Conservation (phyloP, 805 yeast genomes). For the Starmerella scarabaei region DNA sequence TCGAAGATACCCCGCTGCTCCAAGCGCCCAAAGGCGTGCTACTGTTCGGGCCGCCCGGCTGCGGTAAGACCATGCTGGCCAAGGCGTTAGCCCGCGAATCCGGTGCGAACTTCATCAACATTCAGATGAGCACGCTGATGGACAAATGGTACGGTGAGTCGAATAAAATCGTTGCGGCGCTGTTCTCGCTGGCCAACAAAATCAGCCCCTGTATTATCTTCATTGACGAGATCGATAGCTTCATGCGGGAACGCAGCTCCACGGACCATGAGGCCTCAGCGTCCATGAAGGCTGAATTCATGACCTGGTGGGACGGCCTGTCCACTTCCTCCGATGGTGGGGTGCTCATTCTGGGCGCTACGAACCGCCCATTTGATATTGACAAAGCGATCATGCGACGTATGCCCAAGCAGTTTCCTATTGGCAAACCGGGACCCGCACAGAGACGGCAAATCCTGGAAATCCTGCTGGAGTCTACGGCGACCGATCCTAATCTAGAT, state of each 20-base stretch:
- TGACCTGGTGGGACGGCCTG: constrained; percentile 96
- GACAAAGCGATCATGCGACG: constrained; percentile 87
- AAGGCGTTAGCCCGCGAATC: constrained; percentile 88
- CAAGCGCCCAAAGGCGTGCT: constrained; percentile 93
- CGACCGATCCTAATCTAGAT: constrained; percentile 48
- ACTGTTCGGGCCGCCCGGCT: constrained; percentile 92
- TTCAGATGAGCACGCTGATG: constrained; percentile 86
- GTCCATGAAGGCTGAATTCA: constrained; percentile 86
- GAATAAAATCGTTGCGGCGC: constrained; percentile 84
- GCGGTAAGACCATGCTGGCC: constrained; percentile 96
- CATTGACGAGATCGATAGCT: constrained; percentile 93
- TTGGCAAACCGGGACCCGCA: constrained; percentile 51
- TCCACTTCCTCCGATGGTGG: constrained; percentile 49
- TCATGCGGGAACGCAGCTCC: constrained; percentile 70
- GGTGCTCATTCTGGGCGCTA: constrained; percentile 82
- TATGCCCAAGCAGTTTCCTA: constrained; percentile 78
- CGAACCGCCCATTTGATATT: constrained; percentile 82
- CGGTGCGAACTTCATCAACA: constrained; percentile 80
- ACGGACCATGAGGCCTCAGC: constrained; percentile 93
- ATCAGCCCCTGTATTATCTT: constrained; percentile 89
- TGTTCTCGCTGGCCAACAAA: constrained; percentile 78
- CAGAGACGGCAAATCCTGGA: constrained; percentile 60
- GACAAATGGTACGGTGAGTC: constrained; percentile 98
- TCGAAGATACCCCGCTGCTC: constrained; percentile 49
- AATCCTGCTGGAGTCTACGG: constrained; percentile 56